phyloP scores from a whole-genome alignment of 768 basidiomycete species.

The Pleurotus giganteus region DNA sequence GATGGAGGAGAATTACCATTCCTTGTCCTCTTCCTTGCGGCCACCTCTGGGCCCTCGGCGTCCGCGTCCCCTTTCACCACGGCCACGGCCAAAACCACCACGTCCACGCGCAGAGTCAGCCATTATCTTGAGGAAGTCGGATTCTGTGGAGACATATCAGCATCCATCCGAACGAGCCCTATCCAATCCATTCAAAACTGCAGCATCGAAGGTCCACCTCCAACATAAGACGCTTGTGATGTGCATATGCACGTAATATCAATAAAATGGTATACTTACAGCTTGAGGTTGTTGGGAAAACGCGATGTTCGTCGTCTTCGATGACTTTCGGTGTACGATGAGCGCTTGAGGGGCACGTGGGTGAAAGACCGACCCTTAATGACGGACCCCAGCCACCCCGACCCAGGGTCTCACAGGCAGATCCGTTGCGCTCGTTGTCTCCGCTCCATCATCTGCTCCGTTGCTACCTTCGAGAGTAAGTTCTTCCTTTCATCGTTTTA shows the following conservation, averaged over 20 bases:
- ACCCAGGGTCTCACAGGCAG: not conserved
- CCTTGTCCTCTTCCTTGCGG: conserved; percentile 99
- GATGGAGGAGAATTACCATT: conserved; percentile 69
- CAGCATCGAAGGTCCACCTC: no score
- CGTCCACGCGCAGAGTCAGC: conserved; percentile 78
- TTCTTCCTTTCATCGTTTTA: not conserved
- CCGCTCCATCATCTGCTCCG: conserved; percentile 11
- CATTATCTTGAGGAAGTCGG: conserved; percentile 41
- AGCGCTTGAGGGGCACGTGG: conserved; percentile 1
- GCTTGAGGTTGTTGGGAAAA: conserved; percentile 1
- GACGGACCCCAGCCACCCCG: not conserved
- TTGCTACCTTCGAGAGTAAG: not conserved
- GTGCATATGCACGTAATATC: not conserved
- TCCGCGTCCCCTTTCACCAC: conserved; percentile 89
- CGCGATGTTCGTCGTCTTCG: not conserved
- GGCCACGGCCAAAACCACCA: conserved; percentile 80
- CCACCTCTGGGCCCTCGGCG: conserved; percentile 91
- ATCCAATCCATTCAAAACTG: not conserved
- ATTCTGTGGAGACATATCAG: conserved; percentile 2
- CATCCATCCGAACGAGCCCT: not conserved
- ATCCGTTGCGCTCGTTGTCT: not conserved
- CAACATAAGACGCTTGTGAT: not conserved
- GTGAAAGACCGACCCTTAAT: conserved; percentile 6
- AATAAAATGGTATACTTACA: conserved; percentile 1
- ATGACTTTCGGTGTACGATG: conserved; percentile 5